A percentile compares a stretch with the other conserved stretches of the same genome.
Evolutionary conservation across 1,284 basidiomycete genomes (phyloP).

Genomic region (Sporisorium exsertum): DNA sequence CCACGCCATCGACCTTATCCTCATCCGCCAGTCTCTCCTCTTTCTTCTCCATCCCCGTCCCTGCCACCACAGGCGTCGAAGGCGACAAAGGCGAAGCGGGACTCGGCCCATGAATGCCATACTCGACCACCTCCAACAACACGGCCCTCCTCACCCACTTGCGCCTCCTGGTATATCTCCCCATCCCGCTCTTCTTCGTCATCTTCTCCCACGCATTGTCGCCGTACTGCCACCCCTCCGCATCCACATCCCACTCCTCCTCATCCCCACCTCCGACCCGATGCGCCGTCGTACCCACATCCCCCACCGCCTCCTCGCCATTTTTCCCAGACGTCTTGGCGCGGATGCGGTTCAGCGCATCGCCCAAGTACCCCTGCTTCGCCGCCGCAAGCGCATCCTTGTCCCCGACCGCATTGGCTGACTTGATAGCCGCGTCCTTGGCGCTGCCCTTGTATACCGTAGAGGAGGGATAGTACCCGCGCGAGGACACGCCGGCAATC

Average conservation of each 20-base stretch:
- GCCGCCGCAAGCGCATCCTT: slow-evolving; percentile 31
- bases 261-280: slow-evolving; percentile 1
- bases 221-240: slow-evolving; percentile 91
- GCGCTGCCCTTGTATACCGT: slow-evolving; percentile 37
- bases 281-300: slow-evolving; percentile 33
- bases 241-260: slow-evolving; percentile 75
- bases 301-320: slow-evolving; percentile 12
- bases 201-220: slow-evolving; percentile 95
- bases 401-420: slow-evolving; percentile 27
- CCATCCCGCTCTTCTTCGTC: slow-evolving; percentile 82
- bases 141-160: slow-evolving; percentile 70
- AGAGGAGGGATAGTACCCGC: slow-evolving; percentile 24
- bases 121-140: slow-evolving; percentile 67
- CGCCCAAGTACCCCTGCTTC: slow-evolving; percentile 50
- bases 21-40: slow-evolving; percentile 3
- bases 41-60: slow-evolving; percentile 10
- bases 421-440: slow-evolving; percentile 43
- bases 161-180: slow-evolving; percentile 73
- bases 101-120: slow-evolving; percentile 36
- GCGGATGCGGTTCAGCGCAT: slow-evolving; percentile 44
- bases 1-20: slow-evolving; percentile 17
- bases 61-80: neutral
- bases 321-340: slow-evolving; percentile 9
- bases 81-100: slow-evolving; percentile 7
- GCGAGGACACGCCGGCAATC: slow-evolving; percentile 62